Percentiles rank a stretch among this genome's conserved stretches.
These are phyloP conservation scores for Sergeia podlipaevii DNA, from an alignment of 208 protist species.

Conservation along the genomic window DNA sequence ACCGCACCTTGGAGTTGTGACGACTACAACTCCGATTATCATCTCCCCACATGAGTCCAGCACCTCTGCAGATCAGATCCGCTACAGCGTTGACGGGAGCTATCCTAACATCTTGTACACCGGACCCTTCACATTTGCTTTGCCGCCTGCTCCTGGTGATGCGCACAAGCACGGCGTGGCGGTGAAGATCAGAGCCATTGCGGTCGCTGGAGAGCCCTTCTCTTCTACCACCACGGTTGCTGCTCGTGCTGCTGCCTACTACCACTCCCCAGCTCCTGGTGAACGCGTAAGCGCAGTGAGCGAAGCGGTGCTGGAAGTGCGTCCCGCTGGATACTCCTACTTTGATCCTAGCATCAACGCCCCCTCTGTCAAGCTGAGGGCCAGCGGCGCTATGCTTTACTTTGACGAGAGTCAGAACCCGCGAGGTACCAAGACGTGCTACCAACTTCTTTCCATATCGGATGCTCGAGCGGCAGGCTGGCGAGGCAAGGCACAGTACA, in stretches of 20 bases:
- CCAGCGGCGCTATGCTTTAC: constrained; percentile 57
- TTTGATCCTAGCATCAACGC: constrained; percentile 51
- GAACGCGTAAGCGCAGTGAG: constrained; percentile 26
- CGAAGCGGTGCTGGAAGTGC: constrained; percentile 47
- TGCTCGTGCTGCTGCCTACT: background rate
- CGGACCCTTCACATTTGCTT: constrained; percentile 64
- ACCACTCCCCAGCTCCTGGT: background rate
- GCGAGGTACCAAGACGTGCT: constrained; percentile 43
- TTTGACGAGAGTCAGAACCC: constrained; percentile 72
- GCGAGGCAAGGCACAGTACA: constrained; percentile 55
- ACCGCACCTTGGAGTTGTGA: constrained; percentile 59
- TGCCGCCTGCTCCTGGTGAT: constrained; percentile 27
- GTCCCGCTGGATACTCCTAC: constrained; percentile 49
- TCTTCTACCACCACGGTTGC: background rate
- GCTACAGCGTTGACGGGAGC: constrained; percentile 79
- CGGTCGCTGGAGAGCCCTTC: constrained; percentile 16
- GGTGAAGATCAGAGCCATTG: constrained; percentile 46
- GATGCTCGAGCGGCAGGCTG: too few relatives aligned
- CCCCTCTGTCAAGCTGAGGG: constrained; percentile 46
- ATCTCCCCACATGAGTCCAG: constrained; percentile 49
- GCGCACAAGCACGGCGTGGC: constrained; percentile 12
- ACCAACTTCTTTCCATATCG: constrained; percentile 61
- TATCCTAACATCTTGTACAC: constrained; percentile 71
- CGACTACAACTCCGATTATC: constrained; percentile 58
- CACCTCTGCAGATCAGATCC: constrained; percentile 51